A percentile compares a stretch with the other conserved stretches of the same genome.
Evolutionary conservation across 192 early-diverging fungal species (phyloP).

Genomic region (Fimicolochytrium jonesii): DNA sequence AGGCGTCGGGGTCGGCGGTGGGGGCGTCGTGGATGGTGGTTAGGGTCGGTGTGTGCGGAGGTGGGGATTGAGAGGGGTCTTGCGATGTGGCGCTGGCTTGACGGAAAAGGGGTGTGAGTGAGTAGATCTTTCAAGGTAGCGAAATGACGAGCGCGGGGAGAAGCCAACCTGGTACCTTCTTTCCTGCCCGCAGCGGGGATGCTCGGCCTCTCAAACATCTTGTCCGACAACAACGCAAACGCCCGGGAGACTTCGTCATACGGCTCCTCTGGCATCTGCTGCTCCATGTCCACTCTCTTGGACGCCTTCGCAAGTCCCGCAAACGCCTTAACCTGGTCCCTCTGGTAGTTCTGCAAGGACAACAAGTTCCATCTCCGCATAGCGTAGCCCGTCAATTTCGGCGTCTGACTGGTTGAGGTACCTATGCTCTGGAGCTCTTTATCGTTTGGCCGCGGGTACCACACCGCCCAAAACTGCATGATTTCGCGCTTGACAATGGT

Average conservation of each 20-base stretch:
- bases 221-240: background rate
- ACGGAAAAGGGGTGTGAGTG: background rate
- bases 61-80: background rate
- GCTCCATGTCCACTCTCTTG: background rate
- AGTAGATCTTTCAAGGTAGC: too few species aligned
- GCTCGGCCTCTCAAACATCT: background rate
- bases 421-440: conserved; percentile 15
- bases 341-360: conserved; percentile 6
- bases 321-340: too few species aligned
- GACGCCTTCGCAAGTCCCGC: conserved; percentile 1
- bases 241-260: background rate
- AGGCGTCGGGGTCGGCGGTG: too few species aligned
- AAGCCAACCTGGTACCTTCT: too few species aligned
- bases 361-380: conserved; percentile 27
- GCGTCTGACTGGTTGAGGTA: too few species aligned
- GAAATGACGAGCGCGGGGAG: too few species aligned
- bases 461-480: conserved; percentile 19
- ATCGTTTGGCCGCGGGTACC: conserved; percentile 23
- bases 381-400: conserved; percentile 30
- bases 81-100: conserved; percentile 6
- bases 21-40: too few species aligned
- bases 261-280: background rate
- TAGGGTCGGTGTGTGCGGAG: too few species aligned
- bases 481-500: conserved; percentile 13
- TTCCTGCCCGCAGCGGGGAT: too few species aligned